Conservation (phyloP, 176 grass and related monocot genomes). For the barley (Hordeum vulgare) region MorexV3_pseudomolecules_assembly NC_058518.1:372774085-372774584, state of each 20-base stretch:
- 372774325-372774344: background rate
- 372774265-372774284: background rate
- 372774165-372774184: slow-evolving; percentile 1
- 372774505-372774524: no score
- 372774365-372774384: no score
- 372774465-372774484: no score
- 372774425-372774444: no score
- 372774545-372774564: no score
- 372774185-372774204: background rate
- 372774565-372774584: no score
- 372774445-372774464: no score
- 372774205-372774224: background rate
- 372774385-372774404: no score
- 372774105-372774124: background rate
- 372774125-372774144: slow-evolving; percentile 3
- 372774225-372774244: background rate
- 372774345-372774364: background rate
- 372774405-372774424: no score
- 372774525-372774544: no score
- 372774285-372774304: background rate
- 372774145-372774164: background rate
- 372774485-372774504: no score
- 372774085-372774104: background rate
- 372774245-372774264: background rate
- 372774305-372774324: background rate